Evolutionary conservation across 192 early-diverging fungal species (phyloP), one percentile per base, ranked within the genome.

Genomic region (Backusella morwellensis): DNA sequence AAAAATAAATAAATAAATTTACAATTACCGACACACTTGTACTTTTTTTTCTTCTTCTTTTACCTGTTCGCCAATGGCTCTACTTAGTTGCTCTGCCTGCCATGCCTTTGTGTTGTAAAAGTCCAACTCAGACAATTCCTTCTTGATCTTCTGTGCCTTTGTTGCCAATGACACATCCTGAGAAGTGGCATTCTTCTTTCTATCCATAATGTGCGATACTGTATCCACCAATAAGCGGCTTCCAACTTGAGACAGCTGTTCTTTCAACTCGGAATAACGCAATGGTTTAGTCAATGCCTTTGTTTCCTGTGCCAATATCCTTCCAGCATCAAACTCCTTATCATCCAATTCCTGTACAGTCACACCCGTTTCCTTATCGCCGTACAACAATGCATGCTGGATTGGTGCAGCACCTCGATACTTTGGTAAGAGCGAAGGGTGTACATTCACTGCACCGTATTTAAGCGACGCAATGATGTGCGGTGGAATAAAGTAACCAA

Each of bases 391-490:
- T 0, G 96, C 84, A 21, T 94, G 85, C 74, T 98, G 94, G 59
- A 98, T 87, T 11, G 97, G 97, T 12, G 97, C 90, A 15, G 97
- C 92, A 19, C 97, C 97, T n/a, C 97, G 91, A 80, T 96, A 97
- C 86, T 90, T 90, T 36, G 97, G 97, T 44, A 98, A 81, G 41
- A 98, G 82, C 11, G 96, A 97, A n/a, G 97, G 97, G 75, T 98
- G 97, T 5, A 97, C 90, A 78, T 98, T 98, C 41, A 98, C 80
- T 12, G 92, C 91, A 29, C 90, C 92, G 35, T 82, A 76, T 6
- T 80, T 85, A 77, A 97, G 95, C 1, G 84, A 73, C 1, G 81
- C 73, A 66, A 97, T 91, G n/a, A 98, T 81, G 34, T 85, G 41
- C n/a, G 79, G 67, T 1, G 97, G 92, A 29, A 98, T 75, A 74